Conservation (phyloP, 2,329 filamentous ascomycete species). For the Pseudofabraea citricarpa region DNA sequence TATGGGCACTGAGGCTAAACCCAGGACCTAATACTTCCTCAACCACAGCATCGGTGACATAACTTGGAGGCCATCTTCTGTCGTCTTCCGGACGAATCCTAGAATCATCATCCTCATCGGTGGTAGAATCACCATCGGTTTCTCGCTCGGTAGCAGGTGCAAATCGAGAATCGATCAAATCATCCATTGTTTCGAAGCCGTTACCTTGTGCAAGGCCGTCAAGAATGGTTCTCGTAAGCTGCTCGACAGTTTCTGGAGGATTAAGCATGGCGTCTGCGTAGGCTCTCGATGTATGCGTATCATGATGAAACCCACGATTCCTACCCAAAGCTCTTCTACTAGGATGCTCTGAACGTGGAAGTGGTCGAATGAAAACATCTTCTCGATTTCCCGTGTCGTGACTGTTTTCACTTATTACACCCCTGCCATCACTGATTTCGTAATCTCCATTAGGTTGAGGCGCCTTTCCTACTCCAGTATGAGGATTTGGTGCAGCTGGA, state of each 20-base stretch:
- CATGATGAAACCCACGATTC: conserved; percentile 24
- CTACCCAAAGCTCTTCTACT: conserved; percentile 2
- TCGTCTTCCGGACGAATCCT: conserved; percentile 9
- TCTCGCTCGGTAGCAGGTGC: not conserved
- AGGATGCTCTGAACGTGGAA: conserved; percentile 31
- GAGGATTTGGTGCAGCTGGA: conserved; percentile 56
- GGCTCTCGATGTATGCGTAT: no score
- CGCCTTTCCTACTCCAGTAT: conserved; percentile 61
- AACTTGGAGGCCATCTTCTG: conserved; percentile 18
- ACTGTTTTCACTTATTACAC: conserved; percentile 54
- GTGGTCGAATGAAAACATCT: conserved; percentile 45
- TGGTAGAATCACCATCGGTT: conserved; percentile 7
- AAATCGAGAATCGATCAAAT: not conserved
- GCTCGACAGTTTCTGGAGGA: conserved; percentile 18
- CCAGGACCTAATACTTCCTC: conserved; percentile 22
- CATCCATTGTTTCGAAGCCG: conserved; percentile 1
- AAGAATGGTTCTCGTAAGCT: conserved; percentile 8
- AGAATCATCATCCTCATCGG: conserved; percentile 10
- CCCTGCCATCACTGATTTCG: conserved; percentile 54
- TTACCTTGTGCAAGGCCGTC: not conserved
- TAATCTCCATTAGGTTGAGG: conserved; percentile 58
- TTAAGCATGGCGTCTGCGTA: conserved; percentile 18
- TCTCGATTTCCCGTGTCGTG: conserved; percentile 57
- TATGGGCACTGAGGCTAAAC: conserved; percentile 14
- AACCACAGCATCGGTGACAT: conserved; percentile 24